A percentile compares a stretch with the other conserved stretches of the same genome.
Evolutionary conservation across 495 filamentous ascomycete genomes (phyloP).

Genomic region (Hypoxylon cercidicola): DNA sequence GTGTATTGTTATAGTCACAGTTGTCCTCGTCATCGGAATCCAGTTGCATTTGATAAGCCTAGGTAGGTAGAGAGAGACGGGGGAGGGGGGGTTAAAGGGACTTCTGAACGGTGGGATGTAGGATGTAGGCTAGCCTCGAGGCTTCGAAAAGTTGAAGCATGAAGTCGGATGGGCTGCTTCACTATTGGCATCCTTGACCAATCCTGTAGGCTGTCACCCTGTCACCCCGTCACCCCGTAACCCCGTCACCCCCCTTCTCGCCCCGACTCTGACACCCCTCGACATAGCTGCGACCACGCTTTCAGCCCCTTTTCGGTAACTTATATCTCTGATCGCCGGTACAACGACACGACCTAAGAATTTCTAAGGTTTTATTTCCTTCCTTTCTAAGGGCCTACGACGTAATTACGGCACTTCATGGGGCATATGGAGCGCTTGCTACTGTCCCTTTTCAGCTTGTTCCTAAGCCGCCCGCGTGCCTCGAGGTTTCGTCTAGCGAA

Average conservation of each 20-base stretch:
- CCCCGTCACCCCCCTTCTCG: too few species aligned
- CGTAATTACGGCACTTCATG: slow-evolving; percentile 7
- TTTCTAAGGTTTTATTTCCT: slow-evolving; percentile 19
- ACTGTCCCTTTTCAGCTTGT: slow-evolving; percentile 31
- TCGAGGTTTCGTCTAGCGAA: too few species aligned
- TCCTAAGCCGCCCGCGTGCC: not conserved
- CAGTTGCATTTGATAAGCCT: slow-evolving; percentile 17
- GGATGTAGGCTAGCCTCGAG: too few species aligned
- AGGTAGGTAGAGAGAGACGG: not conserved
- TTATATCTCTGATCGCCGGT: slow-evolving; percentile 23
- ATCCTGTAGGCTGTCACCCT: not conserved
- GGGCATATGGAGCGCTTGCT: slow-evolving; percentile 5
- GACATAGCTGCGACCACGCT: slow-evolving; percentile 9
- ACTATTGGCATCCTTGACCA: not conserved
- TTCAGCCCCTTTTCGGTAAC: slow-evolving; percentile 30
- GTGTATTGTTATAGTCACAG: not conserved
- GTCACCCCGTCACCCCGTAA: too few species aligned
- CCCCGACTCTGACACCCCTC: not conserved
- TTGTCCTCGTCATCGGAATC: slow-evolving; percentile 3
- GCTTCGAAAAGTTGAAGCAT: too few species aligned
- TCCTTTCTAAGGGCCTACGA: slow-evolving; percentile 22
- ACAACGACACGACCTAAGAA: not conserved
- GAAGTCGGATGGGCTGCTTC: not conserved
- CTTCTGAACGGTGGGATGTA: not conserved
- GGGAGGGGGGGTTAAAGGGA: not conserved